phyloP scores from a whole-genome alignment of 768 basidiomycete species.

The Pleurotus eryngii region DNA sequence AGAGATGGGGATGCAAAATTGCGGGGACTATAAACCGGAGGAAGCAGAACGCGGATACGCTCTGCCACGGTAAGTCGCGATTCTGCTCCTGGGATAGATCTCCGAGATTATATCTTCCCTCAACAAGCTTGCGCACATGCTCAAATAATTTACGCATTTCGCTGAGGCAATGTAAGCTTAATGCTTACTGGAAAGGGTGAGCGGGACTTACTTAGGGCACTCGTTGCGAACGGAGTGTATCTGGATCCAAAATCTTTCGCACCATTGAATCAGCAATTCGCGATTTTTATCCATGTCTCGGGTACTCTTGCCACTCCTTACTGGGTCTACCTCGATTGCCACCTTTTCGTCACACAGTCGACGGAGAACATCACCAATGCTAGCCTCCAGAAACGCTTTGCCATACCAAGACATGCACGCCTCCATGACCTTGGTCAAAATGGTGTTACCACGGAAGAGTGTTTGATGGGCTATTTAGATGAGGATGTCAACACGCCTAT shows the following conservation, averaged over 20 bases:
- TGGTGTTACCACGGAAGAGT: constrained; percentile 67
- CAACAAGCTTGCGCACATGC: constrained; percentile 70
- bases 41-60: constrained; percentile 88
- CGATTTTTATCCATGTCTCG: constrained; percentile 67
- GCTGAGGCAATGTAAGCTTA: constrained; percentile 32
- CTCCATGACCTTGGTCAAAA: constrained; percentile 73
- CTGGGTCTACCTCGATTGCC: constrained; percentile 80
- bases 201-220: constrained; percentile 65
- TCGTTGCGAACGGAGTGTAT: constrained; percentile 71
- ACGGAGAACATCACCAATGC: constrained; percentile 69
- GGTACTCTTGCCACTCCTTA: constrained; percentile 54
- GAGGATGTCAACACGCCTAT: constrained; percentile 1
- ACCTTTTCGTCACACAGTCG: constrained; percentile 70
- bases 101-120: constrained; percentile 53
- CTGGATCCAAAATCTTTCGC: constrained; percentile 74
- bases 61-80: constrained; percentile 68
- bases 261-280: constrained; percentile 73
- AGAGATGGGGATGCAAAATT: constrained; percentile 84
- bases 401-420: constrained; percentile 81
- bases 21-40: constrained; percentile 88
- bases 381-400: constrained; percentile 74
- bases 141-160: constrained; percentile 71
- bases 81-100: constrained; percentile 38
- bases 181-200: constrained; percentile 3
- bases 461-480: constrained; percentile 62